Base-by-base conservation (phyloP, 2,329 filamentous ascomycete species). In the Pseudocercospora fuligena region DNA sequence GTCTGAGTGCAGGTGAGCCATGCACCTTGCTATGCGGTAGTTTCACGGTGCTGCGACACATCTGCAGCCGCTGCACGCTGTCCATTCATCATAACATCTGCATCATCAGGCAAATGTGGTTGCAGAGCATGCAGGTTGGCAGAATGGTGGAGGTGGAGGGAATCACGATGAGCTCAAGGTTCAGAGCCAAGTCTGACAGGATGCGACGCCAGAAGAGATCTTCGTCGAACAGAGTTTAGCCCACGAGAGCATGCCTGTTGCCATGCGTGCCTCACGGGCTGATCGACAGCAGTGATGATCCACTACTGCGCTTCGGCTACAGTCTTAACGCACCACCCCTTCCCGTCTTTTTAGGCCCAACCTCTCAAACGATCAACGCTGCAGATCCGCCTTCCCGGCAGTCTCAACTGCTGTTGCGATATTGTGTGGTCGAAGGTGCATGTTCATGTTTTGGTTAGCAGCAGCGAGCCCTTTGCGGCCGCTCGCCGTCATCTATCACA, bases 251-350 rank as follows among this genome's bases (percentile, higher is more conserved):
- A 54, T 25, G 19, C 49, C 23, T 54, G 49, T 29, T 54, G 19
- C 49, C 49, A 54, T 25, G 49, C 49, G 25, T 25, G 21, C 25
- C 49, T 49, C n/a, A 19, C 46, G 23, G n/a, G 46, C 46, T 54
- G 49, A 54, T 54, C 49, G 49, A 54, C 49, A 12, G 49, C 49
- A 54, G 49, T 54, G 49, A 12, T 54, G 49, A 54, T 54, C 49
- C 49, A 54, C 49, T 25, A 25, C 49, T 16, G 19, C 21, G 21
- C 49, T 21, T 16, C 25, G 21, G 12, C 49, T 21, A 54, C 19
- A 54, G 7, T 29, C 14, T 16, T 16, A 3, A 23, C 47, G 12
- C 47, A 53, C 47, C 43, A 53, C 6, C 47, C 47, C n/a, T 23
- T 25, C 7, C 9, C 8, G 29, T 25, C 49, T 16, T 54, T n/a